phyloP scores from a whole-genome alignment of 176 grass and related monocot species.

The Oryza nivara region DNA sequence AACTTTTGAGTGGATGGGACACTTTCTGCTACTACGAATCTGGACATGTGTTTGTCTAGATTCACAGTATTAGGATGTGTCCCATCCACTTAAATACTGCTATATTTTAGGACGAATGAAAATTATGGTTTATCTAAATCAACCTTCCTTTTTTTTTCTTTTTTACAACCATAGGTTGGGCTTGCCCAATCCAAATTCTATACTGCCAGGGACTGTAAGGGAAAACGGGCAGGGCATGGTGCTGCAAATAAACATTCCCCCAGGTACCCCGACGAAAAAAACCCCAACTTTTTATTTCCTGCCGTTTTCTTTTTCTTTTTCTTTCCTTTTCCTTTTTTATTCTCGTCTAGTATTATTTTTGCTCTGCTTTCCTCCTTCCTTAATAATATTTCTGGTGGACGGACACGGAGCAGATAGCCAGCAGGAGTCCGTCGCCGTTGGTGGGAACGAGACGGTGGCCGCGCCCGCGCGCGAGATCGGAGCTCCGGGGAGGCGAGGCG shows the following conservation, averaged over 20 bases:
- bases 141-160: background rate
- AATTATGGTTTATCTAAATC: background rate
- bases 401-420: conserved; percentile 27
- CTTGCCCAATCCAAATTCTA: background rate
- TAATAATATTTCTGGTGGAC: conserved; percentile 38
- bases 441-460: background rate
- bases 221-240: background rate
- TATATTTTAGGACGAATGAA: background rate
- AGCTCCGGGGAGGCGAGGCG: conserved; percentile 12
- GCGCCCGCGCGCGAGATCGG: conserved; percentile 17
- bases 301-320: background rate
- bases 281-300: background rate
- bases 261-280: background rate
- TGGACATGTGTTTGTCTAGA: too few relatives aligned
- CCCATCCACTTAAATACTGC: too few relatives aligned
- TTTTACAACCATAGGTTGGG: background rate
- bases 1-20: too few relatives aligned
- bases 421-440: conserved; percentile 25
- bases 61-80: too few relatives aligned
- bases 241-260: background rate
- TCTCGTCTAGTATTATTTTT: background rate
- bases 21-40: too few relatives aligned
- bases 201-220: background rate
- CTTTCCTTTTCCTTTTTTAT: background rate
- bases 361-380: background rate